phyloP scores from a whole-genome alignment of 2,329 filamentous ascomycete genomes.

The Alternaria atra region DNA sequence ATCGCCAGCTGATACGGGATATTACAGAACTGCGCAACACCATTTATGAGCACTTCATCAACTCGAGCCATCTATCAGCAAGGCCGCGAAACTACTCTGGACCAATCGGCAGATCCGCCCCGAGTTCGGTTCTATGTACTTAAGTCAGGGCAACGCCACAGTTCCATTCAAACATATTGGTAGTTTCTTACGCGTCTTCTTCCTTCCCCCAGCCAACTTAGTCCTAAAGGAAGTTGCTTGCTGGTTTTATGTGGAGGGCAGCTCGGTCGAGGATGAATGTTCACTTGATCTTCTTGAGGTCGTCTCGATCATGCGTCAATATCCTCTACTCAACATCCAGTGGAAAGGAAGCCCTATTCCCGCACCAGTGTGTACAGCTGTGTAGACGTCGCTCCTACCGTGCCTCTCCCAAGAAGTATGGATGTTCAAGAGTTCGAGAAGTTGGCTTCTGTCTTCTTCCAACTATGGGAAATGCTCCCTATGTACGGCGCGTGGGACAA shows the following conservation, averaged over 20 bases:
- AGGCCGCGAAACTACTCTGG: background rate
- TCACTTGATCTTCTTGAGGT: background rate
- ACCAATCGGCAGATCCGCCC: background rate
- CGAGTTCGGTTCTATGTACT: background rate
- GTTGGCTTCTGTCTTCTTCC: too few species aligned
- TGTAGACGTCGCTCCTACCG: too few species aligned
- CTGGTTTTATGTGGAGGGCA: background rate
- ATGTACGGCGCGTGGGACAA: too few species aligned
- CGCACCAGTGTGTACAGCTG: background rate
- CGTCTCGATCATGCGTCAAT: background rate
- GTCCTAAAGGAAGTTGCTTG: background rate
- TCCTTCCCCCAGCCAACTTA: background rate
- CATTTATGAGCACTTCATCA: background rate
- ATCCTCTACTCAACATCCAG: background rate
- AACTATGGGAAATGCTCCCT: too few species aligned
- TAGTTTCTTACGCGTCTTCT: background rate
- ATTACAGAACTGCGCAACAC: background rate
- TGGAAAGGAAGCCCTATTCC: background rate
- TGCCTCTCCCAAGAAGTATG: too few species aligned
- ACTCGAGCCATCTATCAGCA: background rate
- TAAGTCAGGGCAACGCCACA: too few species aligned
- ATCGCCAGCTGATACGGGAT: fast-evolving
- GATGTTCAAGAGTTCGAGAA: too few species aligned
- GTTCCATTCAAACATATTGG: background rate
- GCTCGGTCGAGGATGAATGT: too few species aligned